Evolutionary conservation across 306 rosid species (phyloP).

Genomic region (Trichosanthes cucumerina): DNA sequence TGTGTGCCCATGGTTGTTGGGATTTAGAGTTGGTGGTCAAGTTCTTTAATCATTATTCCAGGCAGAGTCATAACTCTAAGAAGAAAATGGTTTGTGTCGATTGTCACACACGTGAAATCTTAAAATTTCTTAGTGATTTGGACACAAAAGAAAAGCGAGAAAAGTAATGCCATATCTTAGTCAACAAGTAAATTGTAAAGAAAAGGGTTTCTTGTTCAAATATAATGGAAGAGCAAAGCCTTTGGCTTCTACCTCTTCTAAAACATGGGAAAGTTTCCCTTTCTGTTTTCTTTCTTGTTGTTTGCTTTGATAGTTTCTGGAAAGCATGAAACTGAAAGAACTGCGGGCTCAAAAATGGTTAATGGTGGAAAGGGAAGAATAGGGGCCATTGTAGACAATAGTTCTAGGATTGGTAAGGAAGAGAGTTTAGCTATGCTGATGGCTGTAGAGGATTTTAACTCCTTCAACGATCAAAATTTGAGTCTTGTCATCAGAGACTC

Average conservation of each 20-base stretch:
- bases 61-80: neutral
- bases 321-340: neutral
- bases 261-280: neutral
- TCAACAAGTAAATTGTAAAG: neutral
- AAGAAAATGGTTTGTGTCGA: neutral
- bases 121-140: neutral
- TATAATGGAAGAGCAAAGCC: neutral
- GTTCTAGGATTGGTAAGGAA: conserved; percentile 33
- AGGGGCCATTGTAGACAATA: conserved; percentile 27
- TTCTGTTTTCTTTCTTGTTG: neutral
- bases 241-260: neutral
- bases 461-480: conserved; percentile 11
- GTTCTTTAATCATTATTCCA: neutral
- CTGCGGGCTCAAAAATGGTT: neutral
- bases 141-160: neutral
- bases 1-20: neutral
- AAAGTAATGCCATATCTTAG: neutral
- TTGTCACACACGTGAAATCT: neutral
- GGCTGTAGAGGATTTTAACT: conserved; percentile 29
- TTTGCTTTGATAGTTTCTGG: neutral
- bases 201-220: neutral
- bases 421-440: conserved; percentile 31
- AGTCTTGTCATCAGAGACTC: conserved; percentile 20
- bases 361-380: neutral
- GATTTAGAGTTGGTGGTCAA: neutral